Base-by-base conservation (phyloP, 2,329 filamentous ascomycete genomes). In the Aspergillus fumigatus region DNA sequence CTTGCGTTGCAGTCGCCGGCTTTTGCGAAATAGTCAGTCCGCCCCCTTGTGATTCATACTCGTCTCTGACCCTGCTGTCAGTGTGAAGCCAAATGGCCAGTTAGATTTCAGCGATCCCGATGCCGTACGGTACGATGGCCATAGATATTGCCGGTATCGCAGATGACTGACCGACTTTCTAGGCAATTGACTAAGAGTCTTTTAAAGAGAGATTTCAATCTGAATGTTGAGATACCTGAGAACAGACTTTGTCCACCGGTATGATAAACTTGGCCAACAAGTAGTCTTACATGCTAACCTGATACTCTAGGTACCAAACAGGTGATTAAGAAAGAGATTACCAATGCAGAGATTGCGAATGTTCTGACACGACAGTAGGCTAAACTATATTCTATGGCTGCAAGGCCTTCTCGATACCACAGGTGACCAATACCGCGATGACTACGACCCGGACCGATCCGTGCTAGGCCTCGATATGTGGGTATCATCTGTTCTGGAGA, bases 341-440 rank as follows among this genome's bases (percentile, higher is more conserved):
- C 32, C 5, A 35, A 35, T 35, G 5, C 32, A 38, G 17, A 38
- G 17, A 17, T 35, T 38, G 6, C 32, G 3, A 3, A 38, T 17
- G 14, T 38, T 51, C 64, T 67, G 27, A 64, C 52, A 14, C 4
- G 26, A 7, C 0, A 84, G 38, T 84, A 85, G 92, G 51, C 87
- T 95, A 72, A 94, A 93, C 68, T 99, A 99, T 71, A 84, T 97
- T 21, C 77, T 92, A 8, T 97, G 92, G 92, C 78, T 97, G 1
- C 91, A 96, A 66, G 80, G 82, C 3, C 82, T 99, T 0, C 70
- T 97, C 6, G 91, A 96, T 67, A 87, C 85, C 1, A 88, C 87
- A 0, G 76, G 77, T 9, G 74, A 76, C 17, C 65, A 73, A 55
- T 75, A 78, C 59, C 65, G 65, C 7, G 76, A 80, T 48, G 77